A percentile compares a stretch with the other conserved stretches of the same genome.
Evolutionary conservation across 106 monocot genomes (phyloP).

Genomic region (Triglochin maritima): DNA sequence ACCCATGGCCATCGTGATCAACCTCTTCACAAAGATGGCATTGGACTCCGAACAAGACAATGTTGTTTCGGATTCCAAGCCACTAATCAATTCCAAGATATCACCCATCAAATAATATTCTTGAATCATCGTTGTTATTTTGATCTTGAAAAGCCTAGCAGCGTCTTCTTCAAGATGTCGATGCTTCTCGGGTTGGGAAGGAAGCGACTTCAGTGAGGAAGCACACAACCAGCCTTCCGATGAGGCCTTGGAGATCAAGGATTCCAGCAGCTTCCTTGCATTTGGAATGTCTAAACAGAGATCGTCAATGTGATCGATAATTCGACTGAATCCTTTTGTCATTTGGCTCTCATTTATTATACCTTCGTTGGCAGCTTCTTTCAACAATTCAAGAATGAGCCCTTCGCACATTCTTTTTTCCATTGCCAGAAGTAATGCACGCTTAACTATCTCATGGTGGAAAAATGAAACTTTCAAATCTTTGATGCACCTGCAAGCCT

Average conservation of each 20-base stretch:
- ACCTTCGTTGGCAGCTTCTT: slow-evolving; percentile 38
- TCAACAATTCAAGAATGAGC: slow-evolving; percentile 41
- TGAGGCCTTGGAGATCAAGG: slow-evolving; percentile 45
- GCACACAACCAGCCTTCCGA: slow-evolving; percentile 72
- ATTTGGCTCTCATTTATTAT: slow-evolving; percentile 62
- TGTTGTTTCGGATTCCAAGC: slow-evolving; percentile 26
- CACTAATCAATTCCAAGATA: slow-evolving; percentile 36
- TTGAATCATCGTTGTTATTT: slow-evolving; percentile 29
- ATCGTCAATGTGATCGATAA: slow-evolving; percentile 56
- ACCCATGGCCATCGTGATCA: slow-evolving; percentile 65
- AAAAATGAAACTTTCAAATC: slow-evolving; percentile 57
- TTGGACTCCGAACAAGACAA: slow-evolving; percentile 10
- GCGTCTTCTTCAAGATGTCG: slow-evolving; percentile 21
- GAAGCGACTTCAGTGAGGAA: slow-evolving; percentile 38
- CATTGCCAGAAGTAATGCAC: slow-evolving; percentile 49
- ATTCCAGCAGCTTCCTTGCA: slow-evolving; percentile 38
- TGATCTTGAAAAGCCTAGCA: slow-evolving; percentile 30
- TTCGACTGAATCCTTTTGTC: slow-evolving; percentile 58
- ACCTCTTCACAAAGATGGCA: slow-evolving; percentile 60
- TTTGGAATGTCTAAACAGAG: slow-evolving; percentile 53
- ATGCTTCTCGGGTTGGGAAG: slow-evolving; percentile 6
- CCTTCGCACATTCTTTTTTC: slow-evolving; percentile 32
- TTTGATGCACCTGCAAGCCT: slow-evolving; percentile 64
- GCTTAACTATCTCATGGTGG: slow-evolving; percentile 74
- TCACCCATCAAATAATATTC: slow-evolving; percentile 71